Conservation (phyloP, 352 stramenopile species). For the Phytophthora tubulina region DNA sequence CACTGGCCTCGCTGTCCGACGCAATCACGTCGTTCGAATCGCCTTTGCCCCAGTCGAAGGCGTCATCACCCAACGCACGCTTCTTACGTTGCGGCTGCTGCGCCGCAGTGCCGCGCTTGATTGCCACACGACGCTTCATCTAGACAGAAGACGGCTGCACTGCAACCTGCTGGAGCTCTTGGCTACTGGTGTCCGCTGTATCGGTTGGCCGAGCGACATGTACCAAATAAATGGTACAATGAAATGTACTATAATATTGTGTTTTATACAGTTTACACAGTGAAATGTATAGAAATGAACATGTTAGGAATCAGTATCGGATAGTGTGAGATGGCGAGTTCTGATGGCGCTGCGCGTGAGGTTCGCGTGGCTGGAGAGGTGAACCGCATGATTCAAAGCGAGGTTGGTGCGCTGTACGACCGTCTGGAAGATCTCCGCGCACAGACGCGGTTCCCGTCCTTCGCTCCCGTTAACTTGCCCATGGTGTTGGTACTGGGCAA, state of each 20-base stretch:
- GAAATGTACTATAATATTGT: no score
- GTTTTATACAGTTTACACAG: no score
- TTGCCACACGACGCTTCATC: slow-evolving; percentile 51
- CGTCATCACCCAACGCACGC: slow-evolving; percentile 76
- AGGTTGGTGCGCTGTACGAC: slow-evolving; percentile 75
- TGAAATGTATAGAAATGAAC: no score
- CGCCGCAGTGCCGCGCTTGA: slow-evolving; percentile 66
- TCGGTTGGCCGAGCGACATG: slow-evolving; percentile 40
- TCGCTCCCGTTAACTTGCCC: slow-evolving; percentile 78
- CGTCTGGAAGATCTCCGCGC: slow-evolving; percentile 74
- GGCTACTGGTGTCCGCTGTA: slow-evolving; percentile 20
- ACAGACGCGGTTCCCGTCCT: slow-evolving; percentile 81
- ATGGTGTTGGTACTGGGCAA: slow-evolving; percentile 90
- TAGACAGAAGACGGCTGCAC: not conserved
- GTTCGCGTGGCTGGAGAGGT: slow-evolving; percentile 73
- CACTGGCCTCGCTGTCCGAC: slow-evolving; percentile 76
- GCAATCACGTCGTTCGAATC: slow-evolving; percentile 67
- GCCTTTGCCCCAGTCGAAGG: slow-evolving; percentile 81
- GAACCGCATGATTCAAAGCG: slow-evolving; percentile 88
- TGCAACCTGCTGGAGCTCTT: slow-evolving; percentile 8
- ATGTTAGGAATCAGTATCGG: no score
- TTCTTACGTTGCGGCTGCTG: slow-evolving; percentile 62
- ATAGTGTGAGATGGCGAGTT: slow-evolving; percentile 22
- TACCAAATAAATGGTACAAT: not conserved
- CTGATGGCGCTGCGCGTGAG: slow-evolving; percentile 24